phyloP scores from a whole-genome alignment of 2,329 filamentous ascomycete genomes.

The Epichloe typhina region DNA sequence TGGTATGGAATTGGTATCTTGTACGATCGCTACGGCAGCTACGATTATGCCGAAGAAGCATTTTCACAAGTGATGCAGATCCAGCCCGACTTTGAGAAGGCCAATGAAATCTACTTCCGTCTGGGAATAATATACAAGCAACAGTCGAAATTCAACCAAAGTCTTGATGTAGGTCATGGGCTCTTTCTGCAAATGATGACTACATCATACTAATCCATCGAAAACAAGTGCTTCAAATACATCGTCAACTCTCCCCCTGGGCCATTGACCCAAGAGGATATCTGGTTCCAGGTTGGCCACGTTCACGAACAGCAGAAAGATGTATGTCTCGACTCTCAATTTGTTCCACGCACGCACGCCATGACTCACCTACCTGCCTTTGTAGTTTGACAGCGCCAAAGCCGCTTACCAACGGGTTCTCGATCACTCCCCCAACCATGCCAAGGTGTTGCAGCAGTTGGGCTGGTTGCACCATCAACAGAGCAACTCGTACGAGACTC shows the following conservation, averaged over 20 bases:
- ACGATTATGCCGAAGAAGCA: conserved; percentile 94
- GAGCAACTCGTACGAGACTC: conserved; percentile 78
- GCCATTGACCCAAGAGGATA: conserved; percentile 90
- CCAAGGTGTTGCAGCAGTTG: conserved; percentile 94
- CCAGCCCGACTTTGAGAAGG: conserved; percentile 95
- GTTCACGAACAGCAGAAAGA: conserved; percentile 99
- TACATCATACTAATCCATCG: not conserved
- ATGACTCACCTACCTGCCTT: conserved; percentile 22
- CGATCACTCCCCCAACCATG: conserved; percentile 83
- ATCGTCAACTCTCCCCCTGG: conserved; percentile 93
- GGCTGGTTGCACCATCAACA: conserved; percentile 97
- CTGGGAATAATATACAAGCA: conserved; percentile 99
- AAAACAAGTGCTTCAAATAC: conserved; percentile 84
- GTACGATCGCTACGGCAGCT: conserved; percentile 89
- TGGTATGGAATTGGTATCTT: conserved; percentile 99
- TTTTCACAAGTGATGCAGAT: conserved; percentile 99
- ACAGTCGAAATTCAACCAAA: conserved; percentile 84
- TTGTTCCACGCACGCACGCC: conserved; percentile 8
- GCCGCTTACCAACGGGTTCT: conserved; percentile 84
- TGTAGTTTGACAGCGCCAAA: conserved; percentile 87
- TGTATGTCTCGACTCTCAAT: conserved; percentile 44
- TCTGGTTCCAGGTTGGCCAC: conserved; percentile 99
- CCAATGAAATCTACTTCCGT: conserved; percentile 97
- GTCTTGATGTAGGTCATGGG: conserved; percentile 61
- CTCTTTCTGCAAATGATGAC: not conserved